Evolutionary conservation across 192 early-diverging fungal species (phyloP).

Genomic region (Gryganskiella cystojenkinii): DNA sequence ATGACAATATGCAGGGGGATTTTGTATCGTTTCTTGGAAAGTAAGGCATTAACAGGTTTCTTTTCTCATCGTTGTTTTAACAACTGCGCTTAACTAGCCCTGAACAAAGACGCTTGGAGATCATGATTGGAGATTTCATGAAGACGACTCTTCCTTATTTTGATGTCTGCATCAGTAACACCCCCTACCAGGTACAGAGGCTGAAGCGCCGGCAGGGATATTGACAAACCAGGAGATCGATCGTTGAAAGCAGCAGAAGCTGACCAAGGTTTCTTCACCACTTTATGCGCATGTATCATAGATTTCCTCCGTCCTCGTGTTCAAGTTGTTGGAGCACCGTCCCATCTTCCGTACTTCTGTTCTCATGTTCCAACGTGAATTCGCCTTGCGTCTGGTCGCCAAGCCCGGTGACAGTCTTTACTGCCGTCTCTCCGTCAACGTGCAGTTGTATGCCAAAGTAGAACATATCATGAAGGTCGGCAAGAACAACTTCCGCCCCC

Average conservation of each 20-base stretch:
- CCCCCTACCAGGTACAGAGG: slow-evolving; percentile 84
- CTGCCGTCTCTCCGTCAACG: slow-evolving; percentile 92
- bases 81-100: slow-evolving; percentile 64
- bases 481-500: slow-evolving; percentile 98
- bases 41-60: slow-evolving; percentile 9
- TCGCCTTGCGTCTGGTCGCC: slow-evolving; percentile 93
- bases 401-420: slow-evolving; percentile 94
- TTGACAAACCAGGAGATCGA: background rate
- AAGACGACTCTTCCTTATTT: slow-evolving; percentile 97
- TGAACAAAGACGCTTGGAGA: slow-evolving; percentile 86
- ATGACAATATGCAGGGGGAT: too few relatives aligned
- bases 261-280: background rate
- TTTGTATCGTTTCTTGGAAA: too few relatives aligned
- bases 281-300: slow-evolving; percentile 11
- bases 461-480: slow-evolving; percentile 98
- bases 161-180: slow-evolving; percentile 98
- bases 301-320: slow-evolving; percentile 95
- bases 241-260: background rate
- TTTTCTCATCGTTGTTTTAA: slow-evolving; percentile 3
- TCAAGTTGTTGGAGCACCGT: slow-evolving; percentile 96
- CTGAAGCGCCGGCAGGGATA: background rate
- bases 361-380: slow-evolving; percentile 99
- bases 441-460: slow-evolving; percentile 94
- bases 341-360: slow-evolving; percentile 91
- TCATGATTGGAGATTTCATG: slow-evolving; percentile 98